A percentile compares a stretch with the other conserved stretches of the same genome.
Evolutionary conservation across 2,329 filamentous ascomycete genomes (phyloP).

Genomic region (Chrysoporthe austroafricana): DNA sequence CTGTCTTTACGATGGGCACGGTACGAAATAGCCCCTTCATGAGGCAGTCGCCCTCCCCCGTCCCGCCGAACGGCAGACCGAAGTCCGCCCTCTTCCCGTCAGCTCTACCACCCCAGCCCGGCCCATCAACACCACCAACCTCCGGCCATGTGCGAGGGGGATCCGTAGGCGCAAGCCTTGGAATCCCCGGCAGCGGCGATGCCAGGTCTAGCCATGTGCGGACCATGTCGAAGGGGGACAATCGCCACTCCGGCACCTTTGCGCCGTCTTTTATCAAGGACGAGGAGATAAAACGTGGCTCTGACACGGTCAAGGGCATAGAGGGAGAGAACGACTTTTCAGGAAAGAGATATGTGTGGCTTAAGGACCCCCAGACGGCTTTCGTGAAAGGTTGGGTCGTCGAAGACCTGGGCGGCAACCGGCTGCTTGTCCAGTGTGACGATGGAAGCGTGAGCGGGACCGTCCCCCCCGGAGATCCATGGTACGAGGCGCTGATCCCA

Average conservation of each 20-base stretch:
- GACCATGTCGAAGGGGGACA: conserved; percentile 66
- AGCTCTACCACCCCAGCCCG: conserved; percentile 35
- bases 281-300: conserved; percentile 68
- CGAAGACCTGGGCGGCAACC: conserved; percentile 72
- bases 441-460: conserved; percentile 75
- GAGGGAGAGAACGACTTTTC: conserved; percentile 99
- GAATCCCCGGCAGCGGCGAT: conserved; percentile 20
- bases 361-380: conserved; percentile 82
- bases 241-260: conserved; percentile 77
- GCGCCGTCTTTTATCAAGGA: conserved; percentile 94
- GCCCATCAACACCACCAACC: conserved; percentile 9
- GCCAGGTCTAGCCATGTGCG: conserved; percentile 46
- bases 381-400: conserved; percentile 94
- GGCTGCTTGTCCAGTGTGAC: conserved; percentile 86
- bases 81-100: conserved; percentile 74
- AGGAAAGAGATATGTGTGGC: conserved; percentile 97
- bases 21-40: conserved; percentile 81
- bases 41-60: conserved; percentile 70
- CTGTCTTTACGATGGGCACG: conserved; percentile 42
- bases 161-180: conserved; percentile 20
- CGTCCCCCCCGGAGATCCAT: neutral
- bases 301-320: conserved; percentile 69
- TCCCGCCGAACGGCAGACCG: conserved; percentile 61
- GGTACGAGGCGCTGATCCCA: neutral
- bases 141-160: conserved; percentile 19